Evolutionary conservation across 768 basidiomycete species (phyloP).

Genomic region (Suillus cothurnatus): DNA sequence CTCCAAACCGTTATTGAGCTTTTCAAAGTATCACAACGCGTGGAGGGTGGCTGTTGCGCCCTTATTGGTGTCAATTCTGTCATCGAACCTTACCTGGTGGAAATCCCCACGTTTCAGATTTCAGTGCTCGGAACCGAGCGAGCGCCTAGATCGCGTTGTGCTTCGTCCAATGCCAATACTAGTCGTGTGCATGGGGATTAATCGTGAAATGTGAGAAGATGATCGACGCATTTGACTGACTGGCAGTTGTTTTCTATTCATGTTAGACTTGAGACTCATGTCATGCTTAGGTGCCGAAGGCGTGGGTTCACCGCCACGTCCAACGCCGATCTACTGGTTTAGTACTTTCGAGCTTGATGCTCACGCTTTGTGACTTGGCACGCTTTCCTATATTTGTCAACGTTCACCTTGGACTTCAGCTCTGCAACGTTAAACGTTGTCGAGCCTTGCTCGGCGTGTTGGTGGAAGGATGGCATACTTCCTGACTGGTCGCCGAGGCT

Average conservation of each 20-base stretch:
- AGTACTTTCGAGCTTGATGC: neutral
- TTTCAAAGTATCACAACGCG: neutral
- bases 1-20: constrained; percentile 8
- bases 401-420: too few relatives aligned
- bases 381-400: too few relatives aligned
- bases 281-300: neutral
- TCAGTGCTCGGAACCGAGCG: constrained; percentile 2
- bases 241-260: neutral
- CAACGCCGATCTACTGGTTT: neutral
- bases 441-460: neutral
- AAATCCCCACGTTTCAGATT: neutral
- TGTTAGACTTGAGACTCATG: neutral
- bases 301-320: neutral
- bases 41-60: neutral
- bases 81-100: neutral
- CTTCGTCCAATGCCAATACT: neutral
- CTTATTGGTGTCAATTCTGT: neutral
- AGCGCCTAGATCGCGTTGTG: neutral
- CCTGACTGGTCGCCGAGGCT: too few relatives aligned
- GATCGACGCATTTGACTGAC: neutral
- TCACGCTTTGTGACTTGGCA: neutral
- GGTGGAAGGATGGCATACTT: neutral
- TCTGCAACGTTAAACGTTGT: neutral
- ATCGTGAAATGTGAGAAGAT: neutral
- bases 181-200: neutral